phyloP scores from a whole-genome alignment of 108 stramenopile genomes.

The Skeletonema grethae region DNA sequence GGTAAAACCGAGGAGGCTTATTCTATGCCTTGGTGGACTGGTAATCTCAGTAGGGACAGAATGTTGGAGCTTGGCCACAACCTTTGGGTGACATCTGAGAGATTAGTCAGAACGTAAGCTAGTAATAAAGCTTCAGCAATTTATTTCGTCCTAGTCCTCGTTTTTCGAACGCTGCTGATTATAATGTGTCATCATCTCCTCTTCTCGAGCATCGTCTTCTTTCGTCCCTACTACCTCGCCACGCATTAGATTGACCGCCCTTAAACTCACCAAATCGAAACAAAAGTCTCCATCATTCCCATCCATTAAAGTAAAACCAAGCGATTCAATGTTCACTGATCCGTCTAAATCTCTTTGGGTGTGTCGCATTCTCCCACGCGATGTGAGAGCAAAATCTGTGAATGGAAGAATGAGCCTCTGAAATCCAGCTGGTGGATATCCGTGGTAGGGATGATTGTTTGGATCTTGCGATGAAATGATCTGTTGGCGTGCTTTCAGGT shows the following conservation, averaged over 20 bases:
- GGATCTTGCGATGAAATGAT: slow-evolving; percentile 18
- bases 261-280: slow-evolving; percentile 75
- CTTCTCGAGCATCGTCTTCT: slow-evolving; percentile 38
- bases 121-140: background rate
- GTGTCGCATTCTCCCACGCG: slow-evolving; percentile 61
- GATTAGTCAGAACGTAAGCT: background rate
- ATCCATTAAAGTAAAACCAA: slow-evolving; percentile 87
- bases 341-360: slow-evolving; percentile 69
- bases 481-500: slow-evolving; percentile 15
- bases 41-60: slow-evolving; percentile 18
- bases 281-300: slow-evolving; percentile 76
- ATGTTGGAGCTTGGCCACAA: slow-evolving; percentile 28
- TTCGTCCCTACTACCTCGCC: slow-evolving; percentile 36
- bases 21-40: slow-evolving; percentile 29
- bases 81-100: slow-evolving; percentile 33
- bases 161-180: slow-evolving; percentile 1
- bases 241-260: slow-evolving; percentile 68
- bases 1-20: slow-evolving; percentile 35
- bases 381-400: slow-evolving; percentile 65
- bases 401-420: slow-evolving; percentile 61
- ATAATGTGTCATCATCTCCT: background rate
- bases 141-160: background rate
- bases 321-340: slow-evolving; percentile 59
- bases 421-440: slow-evolving; percentile 42
- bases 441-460: slow-evolving; percentile 31